phyloP scores from a whole-genome alignment of 106 monocot species.

The Vanilla planifolia region DNA sequence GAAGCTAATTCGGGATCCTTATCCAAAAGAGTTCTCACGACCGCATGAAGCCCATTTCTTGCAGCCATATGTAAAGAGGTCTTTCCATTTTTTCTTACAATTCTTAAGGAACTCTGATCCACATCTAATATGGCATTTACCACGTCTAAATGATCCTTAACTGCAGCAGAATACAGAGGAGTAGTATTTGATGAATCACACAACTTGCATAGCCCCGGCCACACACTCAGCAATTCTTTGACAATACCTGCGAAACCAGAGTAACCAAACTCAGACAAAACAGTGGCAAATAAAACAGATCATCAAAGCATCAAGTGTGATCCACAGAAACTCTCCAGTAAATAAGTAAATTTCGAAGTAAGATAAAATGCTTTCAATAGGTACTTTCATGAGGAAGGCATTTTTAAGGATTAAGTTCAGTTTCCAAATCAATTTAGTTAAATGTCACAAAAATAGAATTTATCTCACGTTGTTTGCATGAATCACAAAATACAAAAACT shows the following conservation, averaged over 20 bases:
- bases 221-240: constrained; percentile 56
- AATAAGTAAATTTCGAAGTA: neutral
- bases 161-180: constrained; percentile 84
- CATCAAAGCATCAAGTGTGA: neutral
- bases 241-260: constrained; percentile 43
- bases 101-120: constrained; percentile 49
- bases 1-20: constrained; percentile 70
- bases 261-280: neutral
- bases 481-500: neutral
- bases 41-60: constrained; percentile 52
- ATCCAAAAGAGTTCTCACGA: constrained; percentile 66
- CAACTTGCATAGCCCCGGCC: constrained; percentile 65
- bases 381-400: neutral
- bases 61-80: constrained; percentile 78
- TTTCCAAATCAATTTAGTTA: too few relatives aligned
- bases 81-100: constrained; percentile 92
- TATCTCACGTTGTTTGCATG: neutral
- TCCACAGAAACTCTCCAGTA: neutral
- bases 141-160: constrained; percentile 69
- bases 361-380: neutral
- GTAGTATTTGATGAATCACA: constrained; percentile 87
- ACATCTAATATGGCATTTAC: constrained; percentile 83
- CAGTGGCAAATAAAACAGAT: neutral
- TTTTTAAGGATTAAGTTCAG: too few relatives aligned
- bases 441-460: too few relatives aligned